Evolutionary conservation across 2,329 filamentous ascomycete genomes (phyloP).

Genomic region (Exophiala dermatitidis): DNA sequence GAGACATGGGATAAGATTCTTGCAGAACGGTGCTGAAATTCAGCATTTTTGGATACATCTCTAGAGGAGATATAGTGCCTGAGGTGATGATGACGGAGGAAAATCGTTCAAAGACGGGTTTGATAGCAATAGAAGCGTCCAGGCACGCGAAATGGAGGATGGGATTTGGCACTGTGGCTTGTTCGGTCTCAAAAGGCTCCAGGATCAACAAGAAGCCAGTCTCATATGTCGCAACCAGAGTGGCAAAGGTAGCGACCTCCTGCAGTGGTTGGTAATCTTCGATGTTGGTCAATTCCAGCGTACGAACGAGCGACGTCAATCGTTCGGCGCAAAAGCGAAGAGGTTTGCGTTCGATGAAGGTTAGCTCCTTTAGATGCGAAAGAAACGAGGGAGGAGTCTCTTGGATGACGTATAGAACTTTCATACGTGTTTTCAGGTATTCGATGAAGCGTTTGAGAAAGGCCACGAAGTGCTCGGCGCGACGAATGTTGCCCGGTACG

Average conservation of each 20-base stretch:
- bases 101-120: conserved; percentile 94
- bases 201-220: conserved; percentile 92
- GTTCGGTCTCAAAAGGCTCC: conserved; percentile 95
- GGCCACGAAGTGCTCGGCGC: conserved; percentile 91
- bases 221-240: conserved; percentile 91
- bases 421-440: conserved; percentile 97
- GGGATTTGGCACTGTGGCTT: conserved; percentile 89
- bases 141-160: conserved; percentile 96
- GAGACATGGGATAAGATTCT: conserved; percentile 95
- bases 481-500: conserved; percentile 88
- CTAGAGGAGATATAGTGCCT: conserved; percentile 88
- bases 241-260: conserved; percentile 96
- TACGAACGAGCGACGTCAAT: conserved; percentile 86
- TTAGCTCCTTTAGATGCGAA: conserved; percentile 85
- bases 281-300: conserved; percentile 91
- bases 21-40: conserved; percentile 87
- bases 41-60: conserved; percentile 99
- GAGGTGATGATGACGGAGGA: conserved; percentile 98
- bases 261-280: conserved; percentile 96
- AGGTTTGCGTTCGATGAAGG: conserved; percentile 95
- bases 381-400: conserved; percentile 94
- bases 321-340: conserved; percentile 88
- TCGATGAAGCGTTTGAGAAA: conserved; percentile 97
- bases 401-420: conserved; percentile 92
- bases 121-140: conserved; percentile 95